These are phyloP conservation scores for Cutaneotrichosporon cyanovorans DNA, from an alignment of 1,284 basidiomycete genomes.

Conservation along the genomic window DNA sequence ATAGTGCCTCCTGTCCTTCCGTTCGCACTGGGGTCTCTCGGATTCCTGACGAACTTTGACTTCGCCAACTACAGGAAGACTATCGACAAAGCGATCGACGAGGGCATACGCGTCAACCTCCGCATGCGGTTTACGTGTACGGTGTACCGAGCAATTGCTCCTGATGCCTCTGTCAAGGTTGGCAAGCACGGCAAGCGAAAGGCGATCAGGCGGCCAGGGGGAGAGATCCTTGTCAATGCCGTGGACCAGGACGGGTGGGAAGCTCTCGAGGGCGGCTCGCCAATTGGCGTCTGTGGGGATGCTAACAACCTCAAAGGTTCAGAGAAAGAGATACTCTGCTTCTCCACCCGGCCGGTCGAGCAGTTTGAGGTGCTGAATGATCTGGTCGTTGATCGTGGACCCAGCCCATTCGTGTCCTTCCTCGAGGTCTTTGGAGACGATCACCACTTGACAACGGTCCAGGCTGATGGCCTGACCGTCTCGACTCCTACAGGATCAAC, in stretches of 20 bases:
- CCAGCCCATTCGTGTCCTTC: slow-evolving; percentile 93
- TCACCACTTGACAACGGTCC: slow-evolving; percentile 97
- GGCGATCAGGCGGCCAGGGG: slow-evolving; percentile 82
- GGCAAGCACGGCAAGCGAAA: slow-evolving; percentile 53
- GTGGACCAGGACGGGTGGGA: slow-evolving; percentile 86
- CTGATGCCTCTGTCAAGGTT: slow-evolving; percentile 51
- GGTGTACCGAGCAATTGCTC: slow-evolving; percentile 79
- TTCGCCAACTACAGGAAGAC: slow-evolving; percentile 79
- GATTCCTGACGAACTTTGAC: slow-evolving; percentile 97
- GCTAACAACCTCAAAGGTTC: slow-evolving; percentile 42
- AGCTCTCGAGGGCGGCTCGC: slow-evolving; percentile 64
- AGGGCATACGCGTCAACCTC: slow-evolving; percentile 92
- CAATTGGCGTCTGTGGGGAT: background rate
- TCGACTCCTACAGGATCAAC: slow-evolving; percentile 97
- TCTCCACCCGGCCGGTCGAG: slow-evolving; percentile 88
- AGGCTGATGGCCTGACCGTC: slow-evolving; percentile 93
- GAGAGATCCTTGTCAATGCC: slow-evolving; percentile 89
- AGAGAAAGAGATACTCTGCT: slow-evolving; percentile 98
- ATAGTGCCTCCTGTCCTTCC: slow-evolving; percentile 96
- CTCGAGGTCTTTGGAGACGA: slow-evolving; percentile 99
- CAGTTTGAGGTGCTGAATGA: slow-evolving; percentile 98
- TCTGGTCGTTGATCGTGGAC: slow-evolving; percentile 93
- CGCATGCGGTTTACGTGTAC: slow-evolving; percentile 99
- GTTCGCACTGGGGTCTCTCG: slow-evolving; percentile 95
- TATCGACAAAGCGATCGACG: slow-evolving; percentile 82